Base-by-base conservation (phyloP, 768 basidiomycete species). In the Lactifluus rugatus region DNA sequence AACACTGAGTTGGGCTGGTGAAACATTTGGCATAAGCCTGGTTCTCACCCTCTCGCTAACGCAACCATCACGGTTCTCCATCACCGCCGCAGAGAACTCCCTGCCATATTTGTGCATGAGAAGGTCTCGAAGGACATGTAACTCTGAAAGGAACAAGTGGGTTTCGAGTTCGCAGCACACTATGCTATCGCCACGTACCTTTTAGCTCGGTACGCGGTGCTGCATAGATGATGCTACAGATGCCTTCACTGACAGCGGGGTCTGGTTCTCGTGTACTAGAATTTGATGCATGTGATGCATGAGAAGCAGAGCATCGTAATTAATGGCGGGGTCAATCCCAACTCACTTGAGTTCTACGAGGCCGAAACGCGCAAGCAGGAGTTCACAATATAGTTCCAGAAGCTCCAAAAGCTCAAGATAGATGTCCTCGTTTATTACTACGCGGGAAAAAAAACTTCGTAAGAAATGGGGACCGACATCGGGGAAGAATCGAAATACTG, bases 51-150 rank as follows among this genome's bases (percentile, higher is more conserved):
- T 83, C 49, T 87, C 83, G 63, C 82, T 89, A 45, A 99, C 94
- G 70, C 85, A 83, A 16, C 76, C 75, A 64, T 87, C 83, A 45
- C 77, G 80, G 70, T 95, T 93, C 70, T 93, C 89, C 79, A 93
- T 89, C 2, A 89, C 84, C n/a, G 81, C 79, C 17, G 84, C 64
- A 16, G 93, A 82, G 69, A 90, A 98, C 48, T 93, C 91, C 21
- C 95, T 83, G 17, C 95, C 93, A 68, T 85, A 96, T 73, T 96
- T 96, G 70, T 93, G 89, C 87, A 94, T 89, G 57, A 99, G 79
- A 69, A 97, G 81, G 69, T 98, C 94, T 54, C 96, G 84, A 52
- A 97, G 72, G 37, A 92, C 75, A 63, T 96, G 90, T 39, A 99
- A 79, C 69, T 97, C 93, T 93, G 37, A 39, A 16, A 62, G 46